Percentiles rank a stretch among this genome's conserved stretches.
Evolutionary conservation across 2,329 filamentous ascomycete species (phyloP).

Genomic region (Gaeumannomyces tritici): DNA sequence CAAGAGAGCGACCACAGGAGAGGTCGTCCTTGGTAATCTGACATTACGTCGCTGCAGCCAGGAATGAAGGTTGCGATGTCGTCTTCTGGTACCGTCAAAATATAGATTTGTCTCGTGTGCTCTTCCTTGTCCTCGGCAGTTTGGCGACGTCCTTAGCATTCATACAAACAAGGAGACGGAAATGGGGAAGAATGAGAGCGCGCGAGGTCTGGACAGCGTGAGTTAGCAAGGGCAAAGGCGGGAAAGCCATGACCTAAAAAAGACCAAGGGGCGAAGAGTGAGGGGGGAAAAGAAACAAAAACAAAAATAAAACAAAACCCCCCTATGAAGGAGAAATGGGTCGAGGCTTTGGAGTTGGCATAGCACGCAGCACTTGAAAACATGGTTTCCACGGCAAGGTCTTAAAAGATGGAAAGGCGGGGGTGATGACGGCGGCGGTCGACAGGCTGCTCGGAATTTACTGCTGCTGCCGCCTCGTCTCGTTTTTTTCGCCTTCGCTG

Average conservation of each 20-base stretch:
- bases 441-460: not conserved
- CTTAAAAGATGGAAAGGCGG: not conserved
- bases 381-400: not conserved
- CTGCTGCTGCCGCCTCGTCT: not conserved
- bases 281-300: not conserved
- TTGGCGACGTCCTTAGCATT: not conserved
- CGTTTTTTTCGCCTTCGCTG: not conserved
- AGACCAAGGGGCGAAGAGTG: too few species aligned
- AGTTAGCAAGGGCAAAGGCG: not conserved
- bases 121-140: constrained; percentile 1
- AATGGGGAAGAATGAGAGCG: not conserved
- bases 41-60: not conserved
- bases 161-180: not conserved
- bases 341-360: not conserved
- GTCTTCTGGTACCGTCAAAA: not conserved
- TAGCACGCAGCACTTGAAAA: not conserved
- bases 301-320: constrained; percentile 2
- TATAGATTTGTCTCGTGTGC: not conserved
- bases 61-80: not conserved
- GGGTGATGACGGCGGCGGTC: not conserved
- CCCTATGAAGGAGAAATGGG: not conserved
- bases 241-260: not conserved
- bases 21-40: not conserved
- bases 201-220: not conserved
- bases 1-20: not conserved